Evolutionary conservation across 305 asterid genomes (phyloP).

Genomic region (Fraxinus dipetala): DNA sequence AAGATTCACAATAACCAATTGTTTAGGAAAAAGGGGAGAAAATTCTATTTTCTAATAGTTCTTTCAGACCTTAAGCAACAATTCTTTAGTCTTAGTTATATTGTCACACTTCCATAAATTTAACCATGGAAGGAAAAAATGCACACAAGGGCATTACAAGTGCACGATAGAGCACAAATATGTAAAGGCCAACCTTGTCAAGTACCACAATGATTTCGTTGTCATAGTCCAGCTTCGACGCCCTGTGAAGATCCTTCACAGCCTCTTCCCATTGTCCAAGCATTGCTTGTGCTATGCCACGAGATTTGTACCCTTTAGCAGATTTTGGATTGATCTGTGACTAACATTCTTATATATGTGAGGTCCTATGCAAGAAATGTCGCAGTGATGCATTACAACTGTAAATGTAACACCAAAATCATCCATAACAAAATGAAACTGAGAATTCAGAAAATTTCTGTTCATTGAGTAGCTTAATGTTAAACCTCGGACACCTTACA

Average conservation of each 20-base stretch:
- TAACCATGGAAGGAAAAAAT: not conserved
- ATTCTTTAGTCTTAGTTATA: not conserved
- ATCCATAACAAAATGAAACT: not conserved
- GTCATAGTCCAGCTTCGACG: conserved; percentile 82
- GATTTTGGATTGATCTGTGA: conserved; percentile 83
- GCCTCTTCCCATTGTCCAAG: conserved; percentile 92
- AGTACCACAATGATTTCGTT: conserved; percentile 77
- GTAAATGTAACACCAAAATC: not conserved
- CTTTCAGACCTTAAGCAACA: not conserved
- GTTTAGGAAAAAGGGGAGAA: not conserved
- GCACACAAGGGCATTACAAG: not conserved
- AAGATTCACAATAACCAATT: not conserved
- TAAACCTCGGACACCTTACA: not conserved
- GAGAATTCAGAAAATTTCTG: not conserved
- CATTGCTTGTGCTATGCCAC: conserved; percentile 82
- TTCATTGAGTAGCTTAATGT: not conserved
- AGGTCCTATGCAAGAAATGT: conserved; percentile 1
- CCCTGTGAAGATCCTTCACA: conserved; percentile 83
- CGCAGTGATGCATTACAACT: not conserved
- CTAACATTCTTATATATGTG: conserved; percentile 2
- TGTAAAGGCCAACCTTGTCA: conserved; percentile 57
- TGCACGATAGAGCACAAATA: not conserved
- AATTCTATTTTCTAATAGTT: not conserved
- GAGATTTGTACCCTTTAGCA: conserved; percentile 93
- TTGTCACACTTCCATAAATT: not conserved